These are phyloP conservation scores for Boletus rubropictus DNA, from an alignment of 768 basidiomycete species.

Conservation along the genomic window DNA sequence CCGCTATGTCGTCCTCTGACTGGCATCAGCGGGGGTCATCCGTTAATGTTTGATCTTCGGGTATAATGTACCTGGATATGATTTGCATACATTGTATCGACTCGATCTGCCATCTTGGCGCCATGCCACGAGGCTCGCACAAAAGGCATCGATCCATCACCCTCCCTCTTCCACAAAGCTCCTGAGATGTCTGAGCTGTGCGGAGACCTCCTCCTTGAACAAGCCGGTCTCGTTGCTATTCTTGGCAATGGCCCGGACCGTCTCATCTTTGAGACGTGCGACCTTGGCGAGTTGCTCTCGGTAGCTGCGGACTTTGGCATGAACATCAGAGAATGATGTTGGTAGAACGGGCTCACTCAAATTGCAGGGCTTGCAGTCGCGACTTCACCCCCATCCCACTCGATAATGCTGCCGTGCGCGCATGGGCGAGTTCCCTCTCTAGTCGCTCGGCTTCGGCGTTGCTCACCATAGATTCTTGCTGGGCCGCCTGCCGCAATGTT, in stretches of 20 bases:
- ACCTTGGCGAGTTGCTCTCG: constrained; percentile 76
- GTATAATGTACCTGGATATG: no score
- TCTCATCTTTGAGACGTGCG: constrained; percentile 69
- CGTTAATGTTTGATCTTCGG: no score
- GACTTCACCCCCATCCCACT: constrained; percentile 82
- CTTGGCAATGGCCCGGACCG: constrained; percentile 74
- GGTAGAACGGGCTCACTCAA: constrained; percentile 48
- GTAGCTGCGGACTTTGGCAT: constrained; percentile 43
- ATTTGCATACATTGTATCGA: background rate
- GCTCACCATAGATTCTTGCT: constrained; percentile 65
- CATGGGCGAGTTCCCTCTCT: constrained; percentile 68
- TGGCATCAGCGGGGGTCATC: no score
- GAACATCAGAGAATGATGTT: background rate
- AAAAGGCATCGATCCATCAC: constrained; percentile 8
- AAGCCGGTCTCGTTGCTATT: constrained; percentile 78
- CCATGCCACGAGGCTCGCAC: background rate
- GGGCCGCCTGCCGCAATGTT: constrained; percentile 51
- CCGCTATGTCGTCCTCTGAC: no score
- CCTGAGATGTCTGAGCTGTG: constrained; percentile 60
- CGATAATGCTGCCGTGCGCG: constrained; percentile 67
- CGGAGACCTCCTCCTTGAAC: constrained; percentile 76
- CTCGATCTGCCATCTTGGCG: background rate
- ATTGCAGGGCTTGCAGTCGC: constrained; percentile 67
- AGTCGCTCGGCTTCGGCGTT: constrained; percentile 60
- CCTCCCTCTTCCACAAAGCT: constrained; percentile 57